Percentiles rank a stretch among this genome's conserved stretches.
phyloP scores from a whole-genome alignment of 768 basidiomycete species.

The Tricholoma matsutake region DNA sequence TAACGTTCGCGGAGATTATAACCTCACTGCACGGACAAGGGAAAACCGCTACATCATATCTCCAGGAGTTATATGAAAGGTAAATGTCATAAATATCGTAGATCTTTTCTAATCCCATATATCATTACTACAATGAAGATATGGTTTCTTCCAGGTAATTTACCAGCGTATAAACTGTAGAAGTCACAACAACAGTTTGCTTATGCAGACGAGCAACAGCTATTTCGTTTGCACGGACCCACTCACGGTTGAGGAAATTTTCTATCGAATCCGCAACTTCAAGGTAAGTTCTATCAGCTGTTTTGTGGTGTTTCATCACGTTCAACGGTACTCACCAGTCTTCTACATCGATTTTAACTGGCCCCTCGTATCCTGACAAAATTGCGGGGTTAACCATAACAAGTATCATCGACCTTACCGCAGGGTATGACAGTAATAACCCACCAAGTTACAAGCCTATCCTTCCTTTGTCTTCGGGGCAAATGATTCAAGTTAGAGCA shows the following conservation, averaged over 20 bases:
- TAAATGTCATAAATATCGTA: conserved; percentile 20
- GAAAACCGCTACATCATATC: conserved; percentile 50
- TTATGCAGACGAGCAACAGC: conserved; percentile 67
- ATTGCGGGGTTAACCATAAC: conserved; percentile 62
- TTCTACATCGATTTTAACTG: conserved; percentile 8
- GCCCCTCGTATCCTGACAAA: conserved; percentile 50
- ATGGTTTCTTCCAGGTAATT: conserved; percentile 72
- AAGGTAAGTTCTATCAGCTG: conserved; percentile 30
- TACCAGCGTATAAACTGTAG: neutral
- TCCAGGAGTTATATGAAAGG: conserved; percentile 64
- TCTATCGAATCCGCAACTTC: conserved; percentile 60
- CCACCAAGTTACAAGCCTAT: conserved; percentile 59
- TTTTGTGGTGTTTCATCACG: neutral
- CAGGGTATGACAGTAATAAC: conserved; percentile 73
- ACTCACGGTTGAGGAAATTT: conserved; percentile 64
- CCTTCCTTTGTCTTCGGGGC: conserved; percentile 71
- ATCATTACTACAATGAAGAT: conserved; percentile 37
- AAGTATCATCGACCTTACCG: conserved; percentile 71
- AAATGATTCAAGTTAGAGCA: conserved; percentile 83
- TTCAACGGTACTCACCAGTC: conserved; percentile 1
- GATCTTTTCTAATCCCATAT: neutral
- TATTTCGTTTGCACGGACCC: conserved; percentile 78
- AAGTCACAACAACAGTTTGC: neutral
- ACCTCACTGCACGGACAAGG: conserved; percentile 47
- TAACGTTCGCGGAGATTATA: conserved; percentile 68